These are phyloP conservation scores for Globisporangium nagaii DNA, from an alignment of 352 stramenopile genomes.

Conservation along the genomic window DNA sequence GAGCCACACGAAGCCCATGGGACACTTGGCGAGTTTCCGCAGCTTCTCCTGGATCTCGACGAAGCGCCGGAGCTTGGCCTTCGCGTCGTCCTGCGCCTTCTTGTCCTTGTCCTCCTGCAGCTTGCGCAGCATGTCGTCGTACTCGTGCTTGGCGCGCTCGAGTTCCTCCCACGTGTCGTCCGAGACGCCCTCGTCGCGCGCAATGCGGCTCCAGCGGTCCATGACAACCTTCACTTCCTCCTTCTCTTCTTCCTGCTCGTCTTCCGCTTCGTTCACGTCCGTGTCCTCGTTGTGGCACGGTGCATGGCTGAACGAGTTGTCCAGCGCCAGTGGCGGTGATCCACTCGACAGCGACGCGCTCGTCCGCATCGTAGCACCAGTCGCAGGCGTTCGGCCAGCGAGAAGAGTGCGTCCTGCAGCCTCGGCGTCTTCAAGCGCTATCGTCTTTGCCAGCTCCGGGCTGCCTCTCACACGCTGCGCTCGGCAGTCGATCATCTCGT, in stretches of 20 bases:
- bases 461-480: constrained; percentile 44
- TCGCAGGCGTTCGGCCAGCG: constrained; percentile 29
- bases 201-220: constrained; percentile 7
- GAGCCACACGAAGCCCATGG: constrained; percentile 60
- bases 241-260: constrained; percentile 10
- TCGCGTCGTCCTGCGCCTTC: constrained; percentile 11
- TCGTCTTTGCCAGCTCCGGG: constrained; percentile 40
- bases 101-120: constrained; percentile 7
- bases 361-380: constrained; percentile 22
- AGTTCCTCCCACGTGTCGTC: constrained; percentile 67
- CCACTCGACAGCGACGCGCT: neutral
- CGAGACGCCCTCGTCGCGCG: constrained; percentile 47
- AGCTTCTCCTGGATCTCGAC: constrained; percentile 50
- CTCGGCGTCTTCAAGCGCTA: constrained; percentile 37
- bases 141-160: constrained; percentile 47
- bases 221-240: constrained; percentile 10
- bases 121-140: constrained; percentile 33
- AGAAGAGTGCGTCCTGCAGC: constrained; percentile 32
- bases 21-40: constrained; percentile 55
- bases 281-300: neutral
- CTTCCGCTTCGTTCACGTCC: constrained; percentile 11
- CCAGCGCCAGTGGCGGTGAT: constrained; percentile 2
- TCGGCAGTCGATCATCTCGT: constrained; percentile 53
- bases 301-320: constrained; percentile 3
- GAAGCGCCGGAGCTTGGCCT: constrained; percentile 28